Base-by-base conservation (phyloP, 2,329 filamentous ascomycete species). In the Cercospora janseana region DNA sequence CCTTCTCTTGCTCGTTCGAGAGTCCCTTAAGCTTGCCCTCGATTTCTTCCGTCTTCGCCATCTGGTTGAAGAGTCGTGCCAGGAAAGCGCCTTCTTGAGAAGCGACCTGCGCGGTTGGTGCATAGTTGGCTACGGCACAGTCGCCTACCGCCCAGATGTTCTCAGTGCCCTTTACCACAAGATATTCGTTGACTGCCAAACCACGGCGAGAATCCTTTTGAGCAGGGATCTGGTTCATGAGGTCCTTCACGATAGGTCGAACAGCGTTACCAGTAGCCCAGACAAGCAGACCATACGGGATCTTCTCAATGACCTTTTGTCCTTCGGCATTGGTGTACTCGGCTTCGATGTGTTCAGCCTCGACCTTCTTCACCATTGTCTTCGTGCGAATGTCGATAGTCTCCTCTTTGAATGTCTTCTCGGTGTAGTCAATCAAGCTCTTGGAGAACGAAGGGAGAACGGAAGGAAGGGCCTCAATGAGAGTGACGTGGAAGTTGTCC, bases 111-210 rank as follows among this genome's bases (percentile, higher is more conserved):
- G 93, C 93, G 6, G 93, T 98, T 27, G 93, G 93, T 23, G 93
- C 93, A 69, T 98, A 98, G 70, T 95, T 95, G 61, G 93, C 93
- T 42, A 97, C 87, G 48, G 92, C 92, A 70, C 93, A 98, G 78
- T 98, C 93, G 65, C 93, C 93, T 46, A 96, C 86, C 42, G 93
- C 93, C 93, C 93, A 98, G 70, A 98, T 88, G 70, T 97, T 94
- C 67, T 94, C 90, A 41, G 92, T 83, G 49, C 93, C 93, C 74
- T 98, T 95, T 55, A 98, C 93, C 52, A 97, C 93, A 9, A 98
- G 86, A 74, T 96, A 98, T 73, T 98, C 93, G 75, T 98, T 98
- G 57, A 98, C 93, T 49, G 89, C 88, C 41, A 98, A 83, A 69
- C 93, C 93, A 63, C 93, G 90, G 61, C 91, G 86, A 23, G 93